These are phyloP conservation scores for Suhomyces wounanorum DNA, from an alignment of 1,139 yeast genomes.

Conservation along the genomic window DNA sequence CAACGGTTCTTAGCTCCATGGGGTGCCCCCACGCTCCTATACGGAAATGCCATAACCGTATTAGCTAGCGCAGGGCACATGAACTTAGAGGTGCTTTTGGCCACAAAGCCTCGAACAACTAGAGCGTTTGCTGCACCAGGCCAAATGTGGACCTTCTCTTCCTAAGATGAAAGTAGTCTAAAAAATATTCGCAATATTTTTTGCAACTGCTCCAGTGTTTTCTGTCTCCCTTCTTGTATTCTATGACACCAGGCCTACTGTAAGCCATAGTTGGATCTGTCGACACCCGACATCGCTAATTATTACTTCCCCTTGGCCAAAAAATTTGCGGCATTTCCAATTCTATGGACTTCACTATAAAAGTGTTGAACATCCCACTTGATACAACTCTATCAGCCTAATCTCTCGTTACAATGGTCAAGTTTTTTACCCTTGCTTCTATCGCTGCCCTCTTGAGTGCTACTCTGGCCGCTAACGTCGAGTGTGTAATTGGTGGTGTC, in stretches of 20 bases:
- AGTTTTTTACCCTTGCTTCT: conserved; percentile 19
- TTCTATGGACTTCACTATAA: not conserved
- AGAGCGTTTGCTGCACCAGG: not conserved
- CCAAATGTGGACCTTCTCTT: not conserved
- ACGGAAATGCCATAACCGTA: not conserved
- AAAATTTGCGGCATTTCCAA: not conserved
- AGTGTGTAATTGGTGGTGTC: conserved; percentile 39
- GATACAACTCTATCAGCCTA: not conserved
- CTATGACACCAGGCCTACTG: not conserved
- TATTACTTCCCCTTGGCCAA: not conserved
- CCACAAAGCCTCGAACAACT: not conserved
- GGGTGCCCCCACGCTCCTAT: not conserved
- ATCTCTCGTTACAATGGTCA: conserved; percentile 20
- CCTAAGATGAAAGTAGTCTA: not conserved
- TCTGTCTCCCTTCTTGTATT: not conserved
- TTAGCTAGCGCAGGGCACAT: not conserved
- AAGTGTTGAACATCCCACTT: conserved; percentile 1
- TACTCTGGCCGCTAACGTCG: conserved; percentile 35
- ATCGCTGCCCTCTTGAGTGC: conserved; percentile 23
- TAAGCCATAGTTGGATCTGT: not conserved
- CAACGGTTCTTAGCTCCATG: not conserved
- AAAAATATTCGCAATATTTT: conserved; percentile 1
- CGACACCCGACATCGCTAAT: not conserved
- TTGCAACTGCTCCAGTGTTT: not conserved
- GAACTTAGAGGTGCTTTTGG: not conserved